These are phyloP conservation scores for Rostrohypoxylon terebratum DNA, from an alignment of 495 filamentous ascomycete genomes.

Conservation along the genomic window DNA sequence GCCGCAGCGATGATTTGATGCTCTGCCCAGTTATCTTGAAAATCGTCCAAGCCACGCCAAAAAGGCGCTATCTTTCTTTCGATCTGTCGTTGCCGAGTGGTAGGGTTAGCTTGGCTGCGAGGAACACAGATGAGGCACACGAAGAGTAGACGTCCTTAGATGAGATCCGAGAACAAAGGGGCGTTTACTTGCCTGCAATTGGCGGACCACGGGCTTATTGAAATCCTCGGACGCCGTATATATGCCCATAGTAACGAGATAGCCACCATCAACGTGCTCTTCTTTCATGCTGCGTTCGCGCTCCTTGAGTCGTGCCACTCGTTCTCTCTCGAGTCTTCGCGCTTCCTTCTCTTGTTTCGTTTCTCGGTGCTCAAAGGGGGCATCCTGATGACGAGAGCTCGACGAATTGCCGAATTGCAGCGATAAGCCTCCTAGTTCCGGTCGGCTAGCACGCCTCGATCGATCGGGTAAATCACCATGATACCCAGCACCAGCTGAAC, in stretches of 20 bases:
- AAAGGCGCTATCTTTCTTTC: constrained; percentile 94
- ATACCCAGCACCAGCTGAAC: constrained; percentile 51
- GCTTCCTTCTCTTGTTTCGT: constrained; percentile 93
- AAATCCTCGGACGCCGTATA: constrained; percentile 95
- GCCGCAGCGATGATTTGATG: constrained; percentile 92
- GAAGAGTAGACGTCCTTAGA: constrained; percentile 13
- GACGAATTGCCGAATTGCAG: constrained; percentile 38
- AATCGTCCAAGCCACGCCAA: constrained; percentile 92
- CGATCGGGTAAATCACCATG: constrained; percentile 54
- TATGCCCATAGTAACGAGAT: constrained; percentile 91
- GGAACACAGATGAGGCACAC: neutral
- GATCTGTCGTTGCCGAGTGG: constrained; percentile 67
- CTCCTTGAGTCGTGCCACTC: constrained; percentile 77
- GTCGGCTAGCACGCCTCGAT: constrained; percentile 43
- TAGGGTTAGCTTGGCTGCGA: constrained; percentile 18
- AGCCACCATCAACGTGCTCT: constrained; percentile 94
- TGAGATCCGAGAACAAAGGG: neutral
- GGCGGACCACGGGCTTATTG: constrained; percentile 87
- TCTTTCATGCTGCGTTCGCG: constrained; percentile 92
- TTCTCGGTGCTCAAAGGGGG: constrained; percentile 72
- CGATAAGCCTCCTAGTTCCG: constrained; percentile 47
- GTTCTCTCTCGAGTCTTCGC: constrained; percentile 84
- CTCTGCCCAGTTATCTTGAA: constrained; percentile 90
- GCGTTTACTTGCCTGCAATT: constrained; percentile 85
- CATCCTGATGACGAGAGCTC: constrained; percentile 45